These are phyloP conservation scores for Dujonia santamariae DNA, from an alignment of 1,139 yeast species.

Conservation along the genomic window DNA sequence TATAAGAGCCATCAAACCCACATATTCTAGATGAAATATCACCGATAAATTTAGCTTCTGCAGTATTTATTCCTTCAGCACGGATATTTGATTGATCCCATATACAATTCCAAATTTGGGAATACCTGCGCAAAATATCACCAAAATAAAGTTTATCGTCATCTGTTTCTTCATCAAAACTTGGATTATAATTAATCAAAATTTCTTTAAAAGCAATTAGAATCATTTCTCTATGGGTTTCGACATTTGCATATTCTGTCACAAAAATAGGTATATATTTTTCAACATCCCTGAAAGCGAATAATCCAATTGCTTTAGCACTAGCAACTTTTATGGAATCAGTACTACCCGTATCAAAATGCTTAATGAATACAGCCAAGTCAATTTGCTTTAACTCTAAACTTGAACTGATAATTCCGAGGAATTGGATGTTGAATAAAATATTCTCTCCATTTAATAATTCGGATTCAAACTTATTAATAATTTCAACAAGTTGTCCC, in stretches of 20 bases:
- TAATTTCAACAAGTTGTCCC: slow-evolving; percentile 25
- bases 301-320: slow-evolving; percentile 53
- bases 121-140: no score
- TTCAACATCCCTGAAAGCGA: slow-evolving; percentile 36
- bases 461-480: slow-evolving; percentile 27
- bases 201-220: slow-evolving; percentile 39
- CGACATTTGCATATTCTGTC: slow-evolving; percentile 17
- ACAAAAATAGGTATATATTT: slow-evolving; percentile 32
- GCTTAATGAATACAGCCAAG: slow-evolving; percentile 27
- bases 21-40: slow-evolving; percentile 28
- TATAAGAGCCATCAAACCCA: slow-evolving; percentile 12
- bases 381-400: slow-evolving; percentile 20
- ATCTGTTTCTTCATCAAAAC: neutral
- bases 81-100: slow-evolving; percentile 9
- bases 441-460: slow-evolving; percentile 20
- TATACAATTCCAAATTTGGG: slow-evolving; percentile 18
- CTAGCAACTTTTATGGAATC: slow-evolving; percentile 44
- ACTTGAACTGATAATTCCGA: slow-evolving; percentile 47
- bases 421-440: slow-evolving; percentile 33
- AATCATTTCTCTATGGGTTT: slow-evolving; percentile 22
- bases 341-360: slow-evolving; percentile 18
- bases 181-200: slow-evolving; percentile 15
- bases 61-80: slow-evolving; percentile 8
- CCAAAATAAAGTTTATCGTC: no score
- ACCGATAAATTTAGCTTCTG: slow-evolving; percentile 29